These are phyloP conservation scores for Coccinonectria pachysandricola DNA, from an alignment of 2,329 filamentous ascomycete species.

Conservation along the genomic window DNA sequence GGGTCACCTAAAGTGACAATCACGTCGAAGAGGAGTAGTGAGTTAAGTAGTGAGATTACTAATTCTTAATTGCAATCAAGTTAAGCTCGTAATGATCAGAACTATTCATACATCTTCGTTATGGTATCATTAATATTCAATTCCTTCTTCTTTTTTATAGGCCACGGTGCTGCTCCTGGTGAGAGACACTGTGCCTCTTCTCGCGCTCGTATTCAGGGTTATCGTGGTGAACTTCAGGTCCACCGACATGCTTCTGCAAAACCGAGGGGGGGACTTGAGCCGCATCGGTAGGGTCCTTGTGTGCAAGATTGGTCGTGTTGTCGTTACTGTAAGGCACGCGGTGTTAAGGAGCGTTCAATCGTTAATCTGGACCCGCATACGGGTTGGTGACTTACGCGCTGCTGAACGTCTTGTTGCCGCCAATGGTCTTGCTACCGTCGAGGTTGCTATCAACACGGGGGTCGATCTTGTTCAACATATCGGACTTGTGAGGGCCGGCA, in stretches of 20 bases:
- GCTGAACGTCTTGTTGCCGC: constrained; percentile 39
- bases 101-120: no score
- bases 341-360: constrained; percentile 8
- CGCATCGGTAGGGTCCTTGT: constrained; percentile 42
- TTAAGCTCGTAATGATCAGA: no score
- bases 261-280: constrained; percentile 48
- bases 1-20: no score
- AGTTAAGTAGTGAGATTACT: no score
- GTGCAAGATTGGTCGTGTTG: constrained; percentile 2
- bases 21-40: no score
- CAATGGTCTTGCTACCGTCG: constrained; percentile 33
- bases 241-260: constrained; percentile 36
- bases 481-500: constrained; percentile 36
- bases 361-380: constrained; percentile 1
- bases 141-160: constrained; percentile 23
- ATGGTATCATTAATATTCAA: constrained; percentile 14
- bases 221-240: constrained; percentile 34
- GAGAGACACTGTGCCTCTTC: constrained; percentile 36
- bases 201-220: constrained; percentile 32
- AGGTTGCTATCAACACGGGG: constrained; percentile 44
- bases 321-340: constrained; percentile 7
- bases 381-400: constrained; percentile 24
- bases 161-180: constrained; percentile 39
- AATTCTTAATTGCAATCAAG: no score
- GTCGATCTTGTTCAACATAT: constrained; percentile 40